These are phyloP conservation scores for Wickerhamomyces pijperi DNA, from an alignment of 805 yeast genomes.

Conservation along the genomic window DNA sequence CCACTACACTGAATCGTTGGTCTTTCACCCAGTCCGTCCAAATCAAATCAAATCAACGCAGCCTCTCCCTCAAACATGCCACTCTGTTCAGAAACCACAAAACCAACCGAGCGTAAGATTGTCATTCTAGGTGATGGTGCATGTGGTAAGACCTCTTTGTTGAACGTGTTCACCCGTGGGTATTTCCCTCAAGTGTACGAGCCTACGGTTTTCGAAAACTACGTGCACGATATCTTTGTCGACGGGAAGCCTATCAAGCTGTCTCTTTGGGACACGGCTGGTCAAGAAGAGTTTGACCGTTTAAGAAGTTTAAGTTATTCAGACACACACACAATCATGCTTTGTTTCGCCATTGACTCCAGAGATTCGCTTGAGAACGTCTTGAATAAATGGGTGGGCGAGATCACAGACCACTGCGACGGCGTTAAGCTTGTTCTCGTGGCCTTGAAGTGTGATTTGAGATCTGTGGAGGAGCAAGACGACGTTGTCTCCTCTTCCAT, in stretches of 20 bases:
- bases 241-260: slow-evolving; percentile 89
- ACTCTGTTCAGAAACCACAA: slow-evolving; percentile 32
- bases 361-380: slow-evolving; percentile 92
- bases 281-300: slow-evolving; percentile 96
- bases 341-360: slow-evolving; percentile 91
- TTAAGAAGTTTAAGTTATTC: slow-evolving; percentile 85
- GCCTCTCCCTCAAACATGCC: slow-evolving; percentile 26
- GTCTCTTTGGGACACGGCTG: slow-evolving; percentile 97
- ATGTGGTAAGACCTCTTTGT: slow-evolving; percentile 91
- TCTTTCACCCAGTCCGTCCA: too few relatives aligned
- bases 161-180: slow-evolving; percentile 93
- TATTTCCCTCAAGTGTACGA: slow-evolving; percentile 97
- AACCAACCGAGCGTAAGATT: slow-evolving; percentile 60
- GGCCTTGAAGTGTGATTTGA: slow-evolving; percentile 88
- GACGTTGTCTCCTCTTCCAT: slow-evolving; percentile 5
- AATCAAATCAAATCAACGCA: too few relatives aligned
- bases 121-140: slow-evolving; percentile 98
- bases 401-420: slow-evolving; percentile 92
- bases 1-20: too few relatives aligned
- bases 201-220: slow-evolving; percentile 95
- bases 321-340: slow-evolving; percentile 94
- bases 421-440: slow-evolving; percentile 91
- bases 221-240: slow-evolving; percentile 92
- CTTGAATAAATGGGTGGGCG: slow-evolving; percentile 93
- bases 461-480: slow-evolving; percentile 51